Evolutionary conservation across 2,329 filamentous ascomycete species (phyloP), one percentile per base, ranked within the genome.

Genomic region (Sclerotinia borealis): DNA sequence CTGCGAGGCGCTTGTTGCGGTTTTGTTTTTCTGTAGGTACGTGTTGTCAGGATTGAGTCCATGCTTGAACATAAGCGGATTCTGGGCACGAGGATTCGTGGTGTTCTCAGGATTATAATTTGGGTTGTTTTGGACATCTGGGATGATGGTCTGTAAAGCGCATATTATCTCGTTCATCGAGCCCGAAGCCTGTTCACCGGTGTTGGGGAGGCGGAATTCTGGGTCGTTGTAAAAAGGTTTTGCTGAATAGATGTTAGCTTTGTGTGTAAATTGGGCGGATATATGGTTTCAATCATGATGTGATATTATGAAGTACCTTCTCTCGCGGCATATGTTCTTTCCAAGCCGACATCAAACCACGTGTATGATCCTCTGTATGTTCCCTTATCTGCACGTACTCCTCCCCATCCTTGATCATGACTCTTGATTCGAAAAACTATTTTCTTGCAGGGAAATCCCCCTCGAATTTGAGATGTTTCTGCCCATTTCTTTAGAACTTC

Each of bases 281-380:
- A 13, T 3, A 31, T n/a, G 37, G 7, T 37, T 6, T 8, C 6
- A 39, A n/a, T 47, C 52, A 47, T 37, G 51, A 31, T 39, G 34
- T 19, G 31, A 39, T 25, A 39, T 29, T 19, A 19, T 22, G 7
- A 58, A 59, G 49, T 64, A 61, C 73, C 69, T 39, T 69, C 64
- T 62, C 55, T 54, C 0, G 69, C 72, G 19, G 76, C 76, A 50
- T 82, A 80, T 54, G 84, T 81, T 4, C 78, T 78, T 72, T 88
- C 85, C 19, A 86, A 71, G 0, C 85, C 85, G 19, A 79, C 83
- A 62, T 87, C 85, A 64, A 87, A 87, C 85, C 85, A 89, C 0
- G 85, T 85, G 74, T 76, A 85, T 0, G 85, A 83, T 2, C 73
- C 76, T 0, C 71, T 67, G 61, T 80, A 87, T 1, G 78, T 78